Conservation (phyloP, 2,329 filamentous ascomycete genomes). For the Fusarium sp. region DNA sequence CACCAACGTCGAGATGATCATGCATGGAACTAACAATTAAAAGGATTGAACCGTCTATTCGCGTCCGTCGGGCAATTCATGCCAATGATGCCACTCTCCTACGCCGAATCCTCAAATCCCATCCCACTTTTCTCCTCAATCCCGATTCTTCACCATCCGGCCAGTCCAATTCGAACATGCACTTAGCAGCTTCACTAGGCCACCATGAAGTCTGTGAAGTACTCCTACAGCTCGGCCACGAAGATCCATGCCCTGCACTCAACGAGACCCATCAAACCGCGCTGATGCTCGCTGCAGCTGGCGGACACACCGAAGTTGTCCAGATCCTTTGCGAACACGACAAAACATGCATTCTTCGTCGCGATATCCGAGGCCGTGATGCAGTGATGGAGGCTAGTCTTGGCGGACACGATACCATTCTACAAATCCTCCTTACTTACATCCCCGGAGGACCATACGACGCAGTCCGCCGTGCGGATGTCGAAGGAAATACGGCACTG, state of each 20-base stretch:
- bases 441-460: constrained; percentile 66
- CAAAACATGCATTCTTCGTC: constrained; percentile 72
- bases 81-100: constrained; percentile 79
- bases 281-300: constrained; percentile 80
- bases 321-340: constrained; percentile 76
- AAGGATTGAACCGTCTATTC: constrained; percentile 82
- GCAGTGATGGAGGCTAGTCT: constrained; percentile 76
- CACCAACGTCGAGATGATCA: background rate
- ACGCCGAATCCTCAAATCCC: constrained; percentile 79
- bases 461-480: constrained; percentile 71
- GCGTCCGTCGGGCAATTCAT: constrained; percentile 85
- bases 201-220: constrained; percentile 76
- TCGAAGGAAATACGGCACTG: constrained; percentile 85
- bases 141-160: constrained; percentile 77
- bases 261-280: constrained; percentile 87
- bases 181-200: constrained; percentile 82
- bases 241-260: constrained; percentile 77
- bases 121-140: constrained; percentile 80
- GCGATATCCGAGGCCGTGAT: constrained; percentile 77
- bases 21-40: background rate
- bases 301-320: constrained; percentile 80
- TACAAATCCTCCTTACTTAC: constrained; percentile 75
- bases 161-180: constrained; percentile 85
- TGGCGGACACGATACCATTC: constrained; percentile 72
- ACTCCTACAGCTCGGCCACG: constrained; percentile 81